Conservation (phyloP, 2,329 filamentous ascomycete genomes). For the Ceratocystis alfenasii region DNA sequence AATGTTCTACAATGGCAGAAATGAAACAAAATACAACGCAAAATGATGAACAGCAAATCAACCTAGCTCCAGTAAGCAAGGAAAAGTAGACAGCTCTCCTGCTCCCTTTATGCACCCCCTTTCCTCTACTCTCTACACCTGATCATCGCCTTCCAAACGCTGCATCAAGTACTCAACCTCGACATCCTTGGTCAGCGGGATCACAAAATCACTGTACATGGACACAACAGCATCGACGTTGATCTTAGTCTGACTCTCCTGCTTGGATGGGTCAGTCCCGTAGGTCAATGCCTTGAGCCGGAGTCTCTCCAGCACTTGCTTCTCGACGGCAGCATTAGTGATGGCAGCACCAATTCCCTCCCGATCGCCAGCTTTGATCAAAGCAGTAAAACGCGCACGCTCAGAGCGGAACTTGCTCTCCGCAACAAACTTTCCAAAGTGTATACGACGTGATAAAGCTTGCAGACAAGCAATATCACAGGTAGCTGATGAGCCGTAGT, state of each 20-base stretch:
- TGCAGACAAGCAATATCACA: constrained; percentile 86
- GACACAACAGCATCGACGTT: constrained; percentile 80
- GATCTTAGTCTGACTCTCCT: constrained; percentile 60
- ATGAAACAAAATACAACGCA: not conserved
- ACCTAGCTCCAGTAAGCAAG: not conserved
- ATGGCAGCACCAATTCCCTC: constrained; percentile 79
- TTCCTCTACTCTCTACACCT: not conserved
- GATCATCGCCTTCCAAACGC: constrained; percentile 45
- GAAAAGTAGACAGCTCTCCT: not conserved
- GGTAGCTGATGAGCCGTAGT: constrained; percentile 86
- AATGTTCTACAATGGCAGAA: constrained; percentile 22
- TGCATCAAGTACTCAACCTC: constrained; percentile 99
- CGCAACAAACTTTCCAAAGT: constrained; percentile 97
- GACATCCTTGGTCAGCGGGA: constrained; percentile 93
- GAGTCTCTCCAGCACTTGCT: constrained; percentile 78
- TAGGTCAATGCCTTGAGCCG: constrained; percentile 86
- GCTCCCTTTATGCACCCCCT: not conserved
- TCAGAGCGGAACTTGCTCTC: constrained; percentile 89
- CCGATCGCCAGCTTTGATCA: constrained; percentile 73
- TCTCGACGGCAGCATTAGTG: constrained; percentile 78
- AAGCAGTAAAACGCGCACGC: constrained; percentile 60
- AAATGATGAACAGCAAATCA: not conserved
- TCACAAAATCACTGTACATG: constrained; percentile 88
- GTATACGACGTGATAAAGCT: constrained; percentile 77
- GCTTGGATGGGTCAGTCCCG: constrained; percentile 70